Base-by-base conservation (phyloP, 1,139 yeast genomes). In the Diutina pseudorugosa region DNA sequence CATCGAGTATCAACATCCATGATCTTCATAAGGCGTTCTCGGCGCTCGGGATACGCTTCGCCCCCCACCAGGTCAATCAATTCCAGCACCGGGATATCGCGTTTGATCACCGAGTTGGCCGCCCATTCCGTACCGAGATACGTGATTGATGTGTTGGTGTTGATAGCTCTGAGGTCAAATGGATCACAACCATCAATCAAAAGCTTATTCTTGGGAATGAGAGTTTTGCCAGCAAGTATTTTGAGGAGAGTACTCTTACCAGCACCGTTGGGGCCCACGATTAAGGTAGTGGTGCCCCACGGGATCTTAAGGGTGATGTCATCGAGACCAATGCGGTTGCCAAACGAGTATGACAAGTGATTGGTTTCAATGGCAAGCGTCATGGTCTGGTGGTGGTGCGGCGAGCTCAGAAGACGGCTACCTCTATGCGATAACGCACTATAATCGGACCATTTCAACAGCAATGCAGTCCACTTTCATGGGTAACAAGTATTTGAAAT, bases 121-220 rank as follows among this genome's bases (percentile, higher is more conserved):
- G 96, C 96, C 98, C 98, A 93, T 65, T 93, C 98, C 0, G 98
- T 93, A 3, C 98, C 98, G 51, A 93, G 71, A 64, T 93, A 93
- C 0, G 96, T 87, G 53, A 73, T 72, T 55, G 68, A 67, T 56
- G 66, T 69, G 59, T 74, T 74, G 56, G 73, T 73, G 23, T 21
- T 21, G 30, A 43, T 43, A 5, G 47, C 30, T 9, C n/a, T 43
- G 7, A 45, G 21, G 52, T 75, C 80, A 68, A 93, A 93, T 1
- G 98, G 98, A 62, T 93, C 96, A 53, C 79, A 72, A 1, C 95
- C 96, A 43, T 89, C 88, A 19, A 93, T 76, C 50, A 76, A 73
- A 47, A 84, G 72, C 25, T 74, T 68, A 0, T 96, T 97, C 36
- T 77, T 72, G 53, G 83, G 81, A 56, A 95, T 85, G 56, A 93